Base-by-base conservation (phyloP, 495 filamentous ascomycete species). In the Hyaloscypha finlandica region DNA sequence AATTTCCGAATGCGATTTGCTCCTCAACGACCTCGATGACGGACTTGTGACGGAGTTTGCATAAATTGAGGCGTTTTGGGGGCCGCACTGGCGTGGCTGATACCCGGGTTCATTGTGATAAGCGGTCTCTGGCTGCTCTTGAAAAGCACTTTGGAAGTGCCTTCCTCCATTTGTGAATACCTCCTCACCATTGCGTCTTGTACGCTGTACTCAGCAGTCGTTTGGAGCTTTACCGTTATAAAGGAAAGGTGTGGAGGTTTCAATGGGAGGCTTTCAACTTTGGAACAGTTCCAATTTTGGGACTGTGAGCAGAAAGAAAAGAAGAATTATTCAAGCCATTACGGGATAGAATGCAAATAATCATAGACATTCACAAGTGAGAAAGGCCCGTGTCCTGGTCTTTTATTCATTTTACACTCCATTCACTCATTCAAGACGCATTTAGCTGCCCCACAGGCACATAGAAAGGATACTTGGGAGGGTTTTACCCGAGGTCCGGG, bases 1-100 rank as follows among this genome's bases (percentile, higher is more conserved):
- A 76, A 74, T 39, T 83, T 84, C 66, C 73, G 80, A 8, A 77
- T 80, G 77, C 70, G 78, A 61, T 84, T 82, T 68, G 65, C 76
- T 9, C 80, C 81, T 54, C 70, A 74, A 62, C 53, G 70, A 51
- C 70, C 70, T 16, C 72, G 70, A 64, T 70, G 57, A 64, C 6
- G 42, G 16, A 48, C 1, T 48, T 14, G 16, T 48, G 9, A 48
- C 16, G 42, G 16, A 48, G 42, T 48, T 19, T 48, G 42, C 42
- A 48, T 48, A 48, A 12, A 31, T 6, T 59, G 37, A 53, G 54
- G 64, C 54, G 56, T 60, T 66, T 42, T 45, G 59, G 39, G 14
- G 2, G 48, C 22, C 12, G 33, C 16, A 53, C 4, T 37, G 51
- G 61, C 30, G 51, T 54, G 25, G 32, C 19, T 48, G 42, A 48